phyloP scores from a whole-genome alignment of 352 stramenopile species.

The Elongisporangium anandrum region DNA sequence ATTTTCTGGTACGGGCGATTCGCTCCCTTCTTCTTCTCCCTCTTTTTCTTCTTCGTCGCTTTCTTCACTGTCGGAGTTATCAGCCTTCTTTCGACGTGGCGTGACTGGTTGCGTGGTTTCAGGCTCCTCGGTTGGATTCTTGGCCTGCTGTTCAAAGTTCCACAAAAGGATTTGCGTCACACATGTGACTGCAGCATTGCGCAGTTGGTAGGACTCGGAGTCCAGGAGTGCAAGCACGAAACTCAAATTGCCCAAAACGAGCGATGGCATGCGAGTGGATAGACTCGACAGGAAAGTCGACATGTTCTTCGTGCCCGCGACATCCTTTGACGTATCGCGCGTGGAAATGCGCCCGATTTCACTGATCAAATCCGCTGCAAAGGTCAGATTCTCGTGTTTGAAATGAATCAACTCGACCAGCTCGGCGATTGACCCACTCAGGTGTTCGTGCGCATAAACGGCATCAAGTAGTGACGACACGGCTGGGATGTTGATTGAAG shows the following conservation, averaged over 20 bases:
- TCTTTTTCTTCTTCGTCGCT: constrained; percentile 23
- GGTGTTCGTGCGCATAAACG: constrained; percentile 69
- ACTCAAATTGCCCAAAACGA: constrained; percentile 73
- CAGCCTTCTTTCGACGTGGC: constrained; percentile 14
- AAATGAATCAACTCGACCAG: constrained; percentile 59
- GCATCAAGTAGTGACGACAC: constrained; percentile 69
- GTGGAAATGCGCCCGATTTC: constrained; percentile 75
- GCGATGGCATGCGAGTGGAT: constrained; percentile 50
- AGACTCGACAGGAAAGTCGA: constrained; percentile 64
- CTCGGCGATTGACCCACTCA: constrained; percentile 52
- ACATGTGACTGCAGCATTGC: constrained; percentile 72
- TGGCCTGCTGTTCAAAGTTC: constrained; percentile 55
- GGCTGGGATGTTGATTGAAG: constrained; percentile 63
- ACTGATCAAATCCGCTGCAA: constrained; percentile 68
- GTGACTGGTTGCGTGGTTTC: neutral
- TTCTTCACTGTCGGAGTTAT: constrained; percentile 18
- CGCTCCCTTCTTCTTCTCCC: constrained; percentile 12
- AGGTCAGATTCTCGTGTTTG: constrained; percentile 55
- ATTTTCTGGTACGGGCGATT: constrained; percentile 3
- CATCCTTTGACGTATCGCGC: constrained; percentile 65
- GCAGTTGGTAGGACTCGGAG: constrained; percentile 71
- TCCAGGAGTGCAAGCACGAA: constrained; percentile 74
- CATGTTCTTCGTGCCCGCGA: constrained; percentile 69
- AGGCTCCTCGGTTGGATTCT: constrained; percentile 12
- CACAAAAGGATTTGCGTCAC: constrained; percentile 72